A percentile compares a stretch with the other conserved stretches of the same genome.
Evolutionary conservation across 768 basidiomycete genomes (phyloP).

Genomic region (Piloderma croceum): DNA sequence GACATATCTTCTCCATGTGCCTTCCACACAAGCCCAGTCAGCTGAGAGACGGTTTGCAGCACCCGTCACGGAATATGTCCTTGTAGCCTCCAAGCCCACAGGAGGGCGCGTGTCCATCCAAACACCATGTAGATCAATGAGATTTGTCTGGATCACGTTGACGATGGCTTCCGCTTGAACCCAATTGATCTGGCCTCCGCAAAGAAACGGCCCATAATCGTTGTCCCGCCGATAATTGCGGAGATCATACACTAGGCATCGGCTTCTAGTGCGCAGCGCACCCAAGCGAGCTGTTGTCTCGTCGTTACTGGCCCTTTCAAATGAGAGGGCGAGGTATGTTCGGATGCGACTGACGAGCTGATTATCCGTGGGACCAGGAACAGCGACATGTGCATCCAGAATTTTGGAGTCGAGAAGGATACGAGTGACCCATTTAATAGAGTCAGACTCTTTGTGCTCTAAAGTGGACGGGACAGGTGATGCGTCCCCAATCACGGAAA

Average conservation of each 20-base stretch:
- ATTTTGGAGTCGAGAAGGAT: constrained; percentile 36
- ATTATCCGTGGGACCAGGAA: constrained; percentile 13
- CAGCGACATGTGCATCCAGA: constrained; percentile 26
- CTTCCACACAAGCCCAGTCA: constrained; percentile 76
- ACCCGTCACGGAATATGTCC: constrained; percentile 51
- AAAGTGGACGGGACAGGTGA: constrained; percentile 21
- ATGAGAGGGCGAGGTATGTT: constrained; percentile 42
- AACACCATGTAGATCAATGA: constrained; percentile 38
- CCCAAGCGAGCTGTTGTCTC: constrained; percentile 23
- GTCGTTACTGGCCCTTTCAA: constrained; percentile 30
- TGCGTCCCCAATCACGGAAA: constrained; percentile 35
- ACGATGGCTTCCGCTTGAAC: constrained; percentile 55
- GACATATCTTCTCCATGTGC: constrained; percentile 68
- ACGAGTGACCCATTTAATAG: constrained; percentile 42
- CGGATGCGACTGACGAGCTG: constrained; percentile 41
- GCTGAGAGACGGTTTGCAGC: constrained; percentile 22
- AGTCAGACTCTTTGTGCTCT: constrained; percentile 30
- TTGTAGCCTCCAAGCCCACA: constrained; percentile 43
- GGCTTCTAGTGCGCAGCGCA: constrained; percentile 38
- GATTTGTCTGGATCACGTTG: constrained; percentile 48
- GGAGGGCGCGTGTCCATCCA: constrained; percentile 40
- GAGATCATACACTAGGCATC: constrained; percentile 61
- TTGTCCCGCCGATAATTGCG: constrained; percentile 47
- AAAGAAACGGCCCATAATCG: constrained; percentile 55
- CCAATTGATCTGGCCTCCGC: constrained; percentile 50